Base-by-base conservation (phyloP, 2,329 filamentous ascomycete species). In the Metarhizium anisopliae region DNA sequence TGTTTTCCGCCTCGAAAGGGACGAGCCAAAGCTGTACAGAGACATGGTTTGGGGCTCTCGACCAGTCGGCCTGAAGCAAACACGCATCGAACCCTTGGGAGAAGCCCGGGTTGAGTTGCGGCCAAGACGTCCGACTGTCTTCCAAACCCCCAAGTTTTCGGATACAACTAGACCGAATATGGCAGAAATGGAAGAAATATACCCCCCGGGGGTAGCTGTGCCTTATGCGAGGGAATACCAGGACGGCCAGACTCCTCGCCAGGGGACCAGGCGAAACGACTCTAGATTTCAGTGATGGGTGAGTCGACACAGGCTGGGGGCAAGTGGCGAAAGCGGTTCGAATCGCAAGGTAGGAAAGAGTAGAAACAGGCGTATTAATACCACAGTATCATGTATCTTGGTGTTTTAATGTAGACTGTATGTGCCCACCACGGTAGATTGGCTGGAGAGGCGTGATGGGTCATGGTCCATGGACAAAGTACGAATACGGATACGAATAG, bases 21-120 rank as follows among this genome's bases (percentile, higher is more conserved):
- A 57, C 8, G 61, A 64, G 47, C 70, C 70, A 3, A 65, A 67
- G 55, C 59, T 72, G 2, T 72, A 72, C 52, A 62, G 62, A 6
- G 67, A 72, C 43, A 47, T 66, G 52, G 66, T 69, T 2, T 71
- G 67, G 69, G 65, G 64, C 2, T 49, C 52, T 42, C 35, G 25
- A 56, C 56, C 13, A 36, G 51, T 30, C 53, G 53, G 56, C 14
- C 50, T 57, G 51, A 52, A 13, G 40, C 40, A 42, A 36, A 54
- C 20, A n/a, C 30, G 16, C 7, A 16, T 10, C 16, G 50, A 45
- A 25, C 30, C 10, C 42, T 18, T 45, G 42, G 42, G 20, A 10
- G 42, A 45, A 10, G 42, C 18, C 18, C 42, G 14, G n/a, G 10
- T 45, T 16, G 18, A 18, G 42, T 20, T 45, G n/a, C 16, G 20